Evolutionary conservation across 1,284 basidiomycete species (phyloP).

Genomic region (Rhodotorula sp.): DNA sequence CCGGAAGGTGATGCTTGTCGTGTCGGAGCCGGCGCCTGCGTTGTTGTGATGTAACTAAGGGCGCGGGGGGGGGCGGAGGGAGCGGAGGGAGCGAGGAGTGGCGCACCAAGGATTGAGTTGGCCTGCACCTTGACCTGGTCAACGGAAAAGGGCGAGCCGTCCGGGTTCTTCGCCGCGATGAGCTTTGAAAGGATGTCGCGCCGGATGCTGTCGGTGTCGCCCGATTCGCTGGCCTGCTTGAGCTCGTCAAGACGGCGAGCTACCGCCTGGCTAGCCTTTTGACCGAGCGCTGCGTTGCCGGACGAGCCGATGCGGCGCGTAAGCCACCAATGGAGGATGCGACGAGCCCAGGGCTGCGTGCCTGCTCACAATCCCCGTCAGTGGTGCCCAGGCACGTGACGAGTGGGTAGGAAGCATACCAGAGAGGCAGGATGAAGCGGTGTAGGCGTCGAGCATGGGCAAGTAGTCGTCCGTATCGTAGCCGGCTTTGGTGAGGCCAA

Average conservation of each 20-base stretch:
- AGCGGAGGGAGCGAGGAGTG: not conserved
- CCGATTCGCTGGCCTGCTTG: not conserved
- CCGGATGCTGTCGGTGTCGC: not conserved
- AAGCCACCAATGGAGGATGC: slow-evolving; percentile 6
- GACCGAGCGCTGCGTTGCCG: slow-evolving; percentile 4
- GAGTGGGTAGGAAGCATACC: not conserved
- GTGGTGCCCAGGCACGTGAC: rapidly evolving
- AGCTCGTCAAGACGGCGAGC: slow-evolving; percentile 5
- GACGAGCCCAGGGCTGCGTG: slow-evolving; percentile 7
- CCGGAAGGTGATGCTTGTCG: slow-evolving; percentile 39
- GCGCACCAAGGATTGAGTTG: slow-evolving; percentile 7
- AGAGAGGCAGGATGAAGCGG: slow-evolving; percentile 5
- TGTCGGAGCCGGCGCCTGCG: slow-evolving; percentile 17
- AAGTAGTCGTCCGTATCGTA: not conserved
- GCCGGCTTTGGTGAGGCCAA: slow-evolving; percentile 6
- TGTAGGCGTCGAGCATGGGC: slow-evolving; percentile 12
- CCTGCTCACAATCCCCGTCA: not conserved
- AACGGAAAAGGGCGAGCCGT: slow-evolving; percentile 4
- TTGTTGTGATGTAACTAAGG: too few relatives aligned
- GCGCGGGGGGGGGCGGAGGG: not conserved
- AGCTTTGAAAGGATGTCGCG: slow-evolving; percentile 8
- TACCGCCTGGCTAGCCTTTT: not conserved
- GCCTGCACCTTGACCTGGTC: slow-evolving; percentile 14
- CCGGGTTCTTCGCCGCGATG: slow-evolving; percentile 8
- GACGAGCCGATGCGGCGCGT: slow-evolving; percentile 10